These are phyloP conservation scores for Blastobotrys muscicola DNA, from an alignment of 805 yeast genomes.

Conservation along the genomic window DNA sequence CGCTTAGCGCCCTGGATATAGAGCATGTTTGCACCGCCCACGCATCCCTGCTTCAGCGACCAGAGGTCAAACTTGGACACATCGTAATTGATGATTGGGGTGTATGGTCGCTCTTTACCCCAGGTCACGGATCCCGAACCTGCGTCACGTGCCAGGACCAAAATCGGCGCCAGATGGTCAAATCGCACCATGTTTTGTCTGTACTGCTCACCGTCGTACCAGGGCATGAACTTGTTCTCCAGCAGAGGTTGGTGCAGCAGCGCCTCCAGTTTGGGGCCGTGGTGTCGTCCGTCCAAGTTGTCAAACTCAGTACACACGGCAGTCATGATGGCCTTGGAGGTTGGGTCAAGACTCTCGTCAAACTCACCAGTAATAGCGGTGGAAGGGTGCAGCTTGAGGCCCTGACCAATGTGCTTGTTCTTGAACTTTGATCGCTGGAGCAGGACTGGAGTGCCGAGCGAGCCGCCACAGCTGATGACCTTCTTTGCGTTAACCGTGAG, in stretches of 20 bases:
- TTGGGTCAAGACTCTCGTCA: constrained; percentile 32
- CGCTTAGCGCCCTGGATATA: constrained; percentile 42
- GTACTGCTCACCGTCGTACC: constrained; percentile 29
- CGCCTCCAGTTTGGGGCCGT: constrained; percentile 46
- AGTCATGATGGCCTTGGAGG: constrained; percentile 40
- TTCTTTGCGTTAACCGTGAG: constrained; percentile 34
- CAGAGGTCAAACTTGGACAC: constrained; percentile 34
- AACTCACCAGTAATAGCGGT: constrained; percentile 35
- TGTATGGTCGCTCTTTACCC: constrained; percentile 30
- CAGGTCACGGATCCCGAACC: constrained; percentile 32
- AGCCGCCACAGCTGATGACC: constrained; percentile 38
- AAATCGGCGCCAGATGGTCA: constrained; percentile 31
- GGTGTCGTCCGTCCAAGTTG: constrained; percentile 43
- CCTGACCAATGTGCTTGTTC: constrained; percentile 41
- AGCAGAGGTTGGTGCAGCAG: constrained; percentile 37
- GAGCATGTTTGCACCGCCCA: constrained; percentile 35
- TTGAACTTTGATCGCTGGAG: constrained; percentile 40
- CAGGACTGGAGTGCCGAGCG: constrained; percentile 40
- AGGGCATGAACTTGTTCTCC: constrained; percentile 34
- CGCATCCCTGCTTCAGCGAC: constrained; percentile 31
- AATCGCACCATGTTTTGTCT: constrained; percentile 31
- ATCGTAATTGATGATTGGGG: constrained; percentile 32
- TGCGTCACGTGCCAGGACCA: constrained; percentile 41
- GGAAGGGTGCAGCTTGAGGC: constrained; percentile 45
- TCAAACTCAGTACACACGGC: constrained; percentile 37